phyloP scores from a whole-genome alignment of 2,329 filamentous ascomycete genomes.

The Microdochium nivale region DNA sequence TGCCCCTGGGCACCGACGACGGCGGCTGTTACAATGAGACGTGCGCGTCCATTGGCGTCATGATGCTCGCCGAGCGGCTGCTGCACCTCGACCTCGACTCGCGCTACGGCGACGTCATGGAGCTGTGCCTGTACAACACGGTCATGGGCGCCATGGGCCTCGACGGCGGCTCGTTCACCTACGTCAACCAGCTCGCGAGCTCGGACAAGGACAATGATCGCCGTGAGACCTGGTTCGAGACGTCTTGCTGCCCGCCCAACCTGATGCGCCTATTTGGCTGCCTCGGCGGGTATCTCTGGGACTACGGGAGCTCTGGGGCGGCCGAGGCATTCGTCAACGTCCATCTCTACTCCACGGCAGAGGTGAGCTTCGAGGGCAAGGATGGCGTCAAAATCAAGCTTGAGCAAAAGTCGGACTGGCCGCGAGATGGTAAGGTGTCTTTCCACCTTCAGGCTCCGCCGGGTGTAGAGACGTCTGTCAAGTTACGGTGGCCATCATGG shows the following conservation, averaged over 20 bases:
- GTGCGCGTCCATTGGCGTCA: slow-evolving; percentile 49
- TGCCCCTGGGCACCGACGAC: slow-evolving; percentile 50
- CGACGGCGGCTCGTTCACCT: slow-evolving; percentile 49
- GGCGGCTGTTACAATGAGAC: slow-evolving; percentile 56
- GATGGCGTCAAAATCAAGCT: slow-evolving; percentile 26
- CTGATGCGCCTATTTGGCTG: slow-evolving; percentile 45
- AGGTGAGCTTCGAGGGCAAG: slow-evolving; percentile 27
- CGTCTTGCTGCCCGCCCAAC: slow-evolving; percentile 53
- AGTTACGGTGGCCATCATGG: slow-evolving; percentile 47
- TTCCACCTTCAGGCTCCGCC: slow-evolving; percentile 30
- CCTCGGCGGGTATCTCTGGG: slow-evolving; percentile 49
- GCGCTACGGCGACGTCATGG: slow-evolving; percentile 49
- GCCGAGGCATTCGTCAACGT: slow-evolving; percentile 34
- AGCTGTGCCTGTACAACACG: slow-evolving; percentile 51
- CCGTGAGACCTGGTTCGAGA: slow-evolving; percentile 49
- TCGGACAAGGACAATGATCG: slow-evolving; percentile 38
- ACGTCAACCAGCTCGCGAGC: slow-evolving; percentile 52
- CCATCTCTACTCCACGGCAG: slow-evolving; percentile 46
- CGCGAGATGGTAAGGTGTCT: slow-evolving; percentile 42
- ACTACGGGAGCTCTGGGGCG: slow-evolving; percentile 18
- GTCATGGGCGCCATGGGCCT: slow-evolving; percentile 48
- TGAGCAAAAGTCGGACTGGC: slow-evolving; percentile 45
- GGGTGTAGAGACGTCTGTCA: slow-evolving; percentile 27
- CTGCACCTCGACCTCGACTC: slow-evolving; percentile 43
- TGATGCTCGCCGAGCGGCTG: slow-evolving; percentile 51